These are phyloP conservation scores for Calonectria pauciramosa DNA, from an alignment of 2,329 filamentous ascomycete genomes.

Conservation along the genomic window DNA sequence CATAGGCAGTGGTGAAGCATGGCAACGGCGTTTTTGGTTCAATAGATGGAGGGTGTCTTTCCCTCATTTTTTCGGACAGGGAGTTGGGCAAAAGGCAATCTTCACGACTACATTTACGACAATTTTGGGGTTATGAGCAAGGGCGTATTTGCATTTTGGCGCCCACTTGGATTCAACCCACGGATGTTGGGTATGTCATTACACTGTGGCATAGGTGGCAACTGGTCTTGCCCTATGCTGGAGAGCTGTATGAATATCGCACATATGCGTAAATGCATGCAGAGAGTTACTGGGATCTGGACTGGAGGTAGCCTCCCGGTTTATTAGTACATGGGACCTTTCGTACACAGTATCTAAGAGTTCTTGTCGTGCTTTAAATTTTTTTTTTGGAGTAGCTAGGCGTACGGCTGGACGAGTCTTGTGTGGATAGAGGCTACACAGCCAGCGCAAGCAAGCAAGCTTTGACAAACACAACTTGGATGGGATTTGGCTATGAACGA, in stretches of 20 bases:
- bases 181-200: background rate
- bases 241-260: slow-evolving; percentile 4
- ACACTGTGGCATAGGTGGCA: background rate
- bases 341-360: background rate
- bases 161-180: background rate
- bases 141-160: slow-evolving; percentile 13
- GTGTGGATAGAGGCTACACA: background rate
- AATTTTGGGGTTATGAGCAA: slow-evolving; percentile 18
- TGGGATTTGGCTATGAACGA: background rate
- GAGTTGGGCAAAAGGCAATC: slow-evolving; percentile 22
- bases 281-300: background rate
- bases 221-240: background rate
- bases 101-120: slow-evolving; percentile 26
- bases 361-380: background rate
- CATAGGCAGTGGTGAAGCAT: slow-evolving; percentile 41
- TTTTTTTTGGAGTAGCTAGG: background rate
- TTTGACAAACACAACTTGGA: background rate
- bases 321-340: background rate
- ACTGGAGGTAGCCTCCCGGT: background rate
- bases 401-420: background rate
- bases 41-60: slow-evolving; percentile 21
- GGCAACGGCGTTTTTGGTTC: slow-evolving; percentile 48
- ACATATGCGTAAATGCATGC: slow-evolving; percentile 2
- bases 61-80: slow-evolving; percentile 24
- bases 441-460: background rate